A percentile compares a stretch with the other conserved stretches of the same genome.
Evolutionary conservation across 1,284 basidiomycete genomes (phyloP).

Genomic region (Agaricales sp.): DNA sequence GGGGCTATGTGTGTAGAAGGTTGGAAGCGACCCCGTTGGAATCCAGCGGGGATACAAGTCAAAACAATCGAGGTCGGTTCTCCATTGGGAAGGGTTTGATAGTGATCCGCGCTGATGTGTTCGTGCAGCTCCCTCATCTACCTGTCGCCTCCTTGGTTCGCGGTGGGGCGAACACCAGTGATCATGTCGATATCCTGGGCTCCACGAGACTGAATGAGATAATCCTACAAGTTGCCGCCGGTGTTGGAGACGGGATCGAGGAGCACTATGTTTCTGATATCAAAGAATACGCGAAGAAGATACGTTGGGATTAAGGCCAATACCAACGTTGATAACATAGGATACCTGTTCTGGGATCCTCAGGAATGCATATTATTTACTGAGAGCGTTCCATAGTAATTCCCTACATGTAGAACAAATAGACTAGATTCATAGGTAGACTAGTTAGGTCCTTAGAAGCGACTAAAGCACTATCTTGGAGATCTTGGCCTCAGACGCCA

Average conservation of each 20-base stretch:
- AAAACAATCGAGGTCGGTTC: conserved; percentile 73
- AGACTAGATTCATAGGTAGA: no score
- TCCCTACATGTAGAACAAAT: no score
- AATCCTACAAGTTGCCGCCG: conserved; percentile 82
- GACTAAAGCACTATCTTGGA: no score
- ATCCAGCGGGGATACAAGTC: conserved; percentile 83
- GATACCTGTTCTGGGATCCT: conserved; percentile 1
- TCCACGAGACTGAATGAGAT: conserved; percentile 83
- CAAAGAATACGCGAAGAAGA: conserved; percentile 60
- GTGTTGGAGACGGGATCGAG: conserved; percentile 58
- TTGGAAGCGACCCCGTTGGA: conserved; percentile 89
- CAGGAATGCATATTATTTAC: no score
- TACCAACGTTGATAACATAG: conserved; percentile 1
- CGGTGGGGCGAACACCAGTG: conserved; percentile 85
- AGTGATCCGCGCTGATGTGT: conserved; percentile 7
- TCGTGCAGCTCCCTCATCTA: conserved; percentile 67
- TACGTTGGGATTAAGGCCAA: conserved; percentile 62
- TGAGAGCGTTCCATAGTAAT: no score
- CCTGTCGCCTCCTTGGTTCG: conserved; percentile 71
- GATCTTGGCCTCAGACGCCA: no score
- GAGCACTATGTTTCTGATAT: conserved; percentile 78
- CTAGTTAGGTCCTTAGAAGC: no score
- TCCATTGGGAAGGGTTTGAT: conserved; percentile 1
- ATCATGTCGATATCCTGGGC: conserved; percentile 93
- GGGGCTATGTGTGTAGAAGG: conserved; percentile 95